These are phyloP conservation scores for Mytilinidion resinicola DNA, from an alignment of 495 filamentous ascomycete species.

Conservation along the genomic window DNA sequence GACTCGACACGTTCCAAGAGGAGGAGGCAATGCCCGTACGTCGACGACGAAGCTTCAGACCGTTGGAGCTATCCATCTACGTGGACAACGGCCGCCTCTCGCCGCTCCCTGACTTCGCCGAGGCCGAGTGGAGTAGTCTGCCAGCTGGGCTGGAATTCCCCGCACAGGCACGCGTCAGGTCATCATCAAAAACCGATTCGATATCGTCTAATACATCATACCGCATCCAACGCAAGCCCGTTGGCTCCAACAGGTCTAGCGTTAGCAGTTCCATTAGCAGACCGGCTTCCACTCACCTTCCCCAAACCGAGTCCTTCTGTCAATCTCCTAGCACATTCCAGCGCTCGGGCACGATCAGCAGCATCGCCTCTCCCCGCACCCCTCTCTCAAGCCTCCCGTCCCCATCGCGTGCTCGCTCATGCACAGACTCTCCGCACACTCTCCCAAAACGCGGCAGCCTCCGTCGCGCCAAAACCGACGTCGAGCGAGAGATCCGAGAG, in stretches of 20 bases:
- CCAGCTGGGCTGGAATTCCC: conserved; percentile 23
- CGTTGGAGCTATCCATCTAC: conserved; percentile 72
- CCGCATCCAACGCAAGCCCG: conserved; percentile 23
- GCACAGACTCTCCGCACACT: conserved; percentile 4
- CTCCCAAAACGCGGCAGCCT: conserved; percentile 16
- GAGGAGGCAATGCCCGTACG: conserved; percentile 24
- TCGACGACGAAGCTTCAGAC: conserved; percentile 48
- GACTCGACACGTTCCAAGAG: conserved; percentile 22
- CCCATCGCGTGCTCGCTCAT: conserved; percentile 15
- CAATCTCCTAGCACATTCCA: conserved; percentile 1
- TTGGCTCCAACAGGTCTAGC: conserved; percentile 12
- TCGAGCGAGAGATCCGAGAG: conserved; percentile 33
- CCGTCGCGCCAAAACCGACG: conserved; percentile 21
- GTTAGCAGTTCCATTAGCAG: not conserved
- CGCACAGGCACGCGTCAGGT: conserved; percentile 17
- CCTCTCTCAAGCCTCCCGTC: conserved; percentile 18
- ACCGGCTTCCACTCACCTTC: conserved; percentile 3
- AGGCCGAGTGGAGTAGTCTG: conserved; percentile 15
- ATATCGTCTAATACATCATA: conserved; percentile 18
- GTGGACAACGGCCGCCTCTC: conserved; percentile 60
- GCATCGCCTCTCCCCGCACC: conserved; percentile 7
- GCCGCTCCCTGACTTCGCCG: conserved; percentile 46
- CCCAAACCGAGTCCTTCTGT: conserved; percentile 11
- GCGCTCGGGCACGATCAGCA: conserved; percentile 10
- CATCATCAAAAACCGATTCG: conserved; percentile 15